These are phyloP conservation scores for Gremmenia infestans DNA, from an alignment of 2,329 filamentous ascomycete species.

Conservation along the genomic window DNA sequence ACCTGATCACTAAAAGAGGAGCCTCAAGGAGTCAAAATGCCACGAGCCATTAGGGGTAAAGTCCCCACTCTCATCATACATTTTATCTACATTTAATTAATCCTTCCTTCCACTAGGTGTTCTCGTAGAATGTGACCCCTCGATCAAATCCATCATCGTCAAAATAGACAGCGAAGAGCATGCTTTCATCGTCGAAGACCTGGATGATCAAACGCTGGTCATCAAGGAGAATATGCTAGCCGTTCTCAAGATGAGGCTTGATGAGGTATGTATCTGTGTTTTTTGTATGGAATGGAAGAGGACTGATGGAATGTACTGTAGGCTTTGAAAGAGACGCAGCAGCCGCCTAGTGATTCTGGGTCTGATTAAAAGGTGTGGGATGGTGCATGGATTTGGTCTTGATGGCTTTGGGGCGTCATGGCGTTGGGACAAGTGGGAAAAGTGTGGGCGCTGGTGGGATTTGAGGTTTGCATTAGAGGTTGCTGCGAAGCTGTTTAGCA, in stretches of 20 bases:
- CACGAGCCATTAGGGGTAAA: slow-evolving; percentile 1
- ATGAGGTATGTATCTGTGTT: slow-evolving; percentile 49
- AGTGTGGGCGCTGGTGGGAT: background rate
- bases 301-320: slow-evolving; percentile 12
- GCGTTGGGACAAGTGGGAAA: background rate
- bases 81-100: too few relatives aligned
- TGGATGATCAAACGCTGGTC: slow-evolving; percentile 71
- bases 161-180: slow-evolving; percentile 68
- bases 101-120: slow-evolving; percentile 46
- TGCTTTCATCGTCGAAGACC: slow-evolving; percentile 73
- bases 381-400: background rate
- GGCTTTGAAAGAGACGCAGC: slow-evolving; percentile 31
- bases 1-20: background rate
- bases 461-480: background rate
- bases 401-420: background rate
- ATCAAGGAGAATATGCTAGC: slow-evolving; percentile 70
- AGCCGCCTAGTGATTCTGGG: slow-evolving; percentile 17
- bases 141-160: slow-evolving; percentile 79
- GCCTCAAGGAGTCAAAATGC: background rate
- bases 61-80: background rate
- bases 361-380: slow-evolving; percentile 12
- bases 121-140: slow-evolving; percentile 77
- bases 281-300: background rate
- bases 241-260: slow-evolving; percentile 62
- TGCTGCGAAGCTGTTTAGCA: background rate